Evolutionary conservation across 139 green algal species (phyloP).

Genomic region (Eudorina sp.): DNA sequence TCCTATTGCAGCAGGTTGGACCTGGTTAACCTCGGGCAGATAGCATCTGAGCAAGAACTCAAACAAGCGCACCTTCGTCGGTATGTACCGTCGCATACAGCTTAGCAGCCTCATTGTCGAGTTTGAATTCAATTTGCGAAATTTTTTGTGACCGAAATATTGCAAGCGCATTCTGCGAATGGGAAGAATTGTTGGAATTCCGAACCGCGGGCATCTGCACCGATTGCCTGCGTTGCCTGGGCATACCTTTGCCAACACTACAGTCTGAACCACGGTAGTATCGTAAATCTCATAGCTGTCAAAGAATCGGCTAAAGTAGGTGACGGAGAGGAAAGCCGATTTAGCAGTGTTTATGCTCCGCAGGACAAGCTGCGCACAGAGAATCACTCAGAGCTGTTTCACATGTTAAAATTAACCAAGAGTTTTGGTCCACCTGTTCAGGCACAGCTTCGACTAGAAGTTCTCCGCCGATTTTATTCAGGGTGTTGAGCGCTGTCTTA

Average conservation of each 20-base stretch:
- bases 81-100: constrained; percentile 66
- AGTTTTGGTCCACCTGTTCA: constrained; percentile 47
- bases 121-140: constrained; percentile 60
- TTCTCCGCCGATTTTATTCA: constrained; percentile 71
- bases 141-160: constrained; percentile 71
- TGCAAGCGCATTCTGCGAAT: constrained; percentile 68
- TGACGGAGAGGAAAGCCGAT: constrained; percentile 79
- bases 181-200: neutral
- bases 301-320: constrained; percentile 73
- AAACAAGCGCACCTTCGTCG: constrained; percentile 71
- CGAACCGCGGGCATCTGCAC: constrained; percentile 3
- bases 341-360: constrained; percentile 77
- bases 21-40: too few species aligned
- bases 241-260: constrained; percentile 76
- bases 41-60: neutral
- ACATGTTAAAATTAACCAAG: neutral
- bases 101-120: constrained; percentile 50
- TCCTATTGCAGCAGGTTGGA: constrained; percentile 55
- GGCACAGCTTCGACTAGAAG: constrained; percentile 76
- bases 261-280: constrained; percentile 64
- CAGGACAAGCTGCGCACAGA: constrained; percentile 70
- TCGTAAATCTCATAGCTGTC: constrained; percentile 75
- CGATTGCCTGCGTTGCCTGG: neutral
- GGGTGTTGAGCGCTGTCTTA: constrained; percentile 55
- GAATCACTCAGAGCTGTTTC: neutral